Percentiles rank a stretch among this genome's conserved stretches.
Evolutionary conservation across 2,329 filamentous ascomycete species (phyloP).

Genomic region (Chaetoscypha palmicola): DNA sequence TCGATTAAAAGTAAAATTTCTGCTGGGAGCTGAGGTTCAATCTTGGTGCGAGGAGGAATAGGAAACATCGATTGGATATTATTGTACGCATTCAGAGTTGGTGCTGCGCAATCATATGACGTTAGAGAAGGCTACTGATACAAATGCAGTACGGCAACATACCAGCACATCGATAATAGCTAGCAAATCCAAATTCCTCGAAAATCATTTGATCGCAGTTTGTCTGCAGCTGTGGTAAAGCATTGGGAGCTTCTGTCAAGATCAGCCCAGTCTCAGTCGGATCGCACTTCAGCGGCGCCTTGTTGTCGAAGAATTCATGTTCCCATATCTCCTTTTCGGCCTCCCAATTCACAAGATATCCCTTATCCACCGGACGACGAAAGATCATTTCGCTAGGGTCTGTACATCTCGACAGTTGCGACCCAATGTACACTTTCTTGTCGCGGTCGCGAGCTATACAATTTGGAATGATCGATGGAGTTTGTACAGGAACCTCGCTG

Average conservation of each 20-base stretch:
- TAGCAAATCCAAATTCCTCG: constrained; percentile 90
- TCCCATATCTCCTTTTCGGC: constrained; percentile 95
- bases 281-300: constrained; percentile 61
- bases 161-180: constrained; percentile 73
- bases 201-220: constrained; percentile 97
- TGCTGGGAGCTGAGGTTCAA: constrained; percentile 46
- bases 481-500: constrained; percentile 26
- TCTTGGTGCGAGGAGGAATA: constrained; percentile 45
- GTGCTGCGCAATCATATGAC: no score
- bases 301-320: constrained; percentile 69
- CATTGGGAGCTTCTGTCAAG: constrained; percentile 79
- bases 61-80: constrained; percentile 65
- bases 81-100: constrained; percentile 75
- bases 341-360: constrained; percentile 95
- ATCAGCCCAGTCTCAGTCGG: constrained; percentile 77
- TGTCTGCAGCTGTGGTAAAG: constrained; percentile 69
- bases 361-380: constrained; percentile 84
- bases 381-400: constrained; percentile 89
- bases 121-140: no score
- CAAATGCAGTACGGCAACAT: no score
- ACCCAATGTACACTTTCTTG: constrained; percentile 70
- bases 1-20: constrained; percentile 87
- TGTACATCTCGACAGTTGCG: constrained; percentile 69
- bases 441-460: constrained; percentile 79
- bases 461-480: constrained; percentile 75